phyloP scores from a whole-genome alignment of 2,329 filamentous ascomycete species.

The Fusarium brachygibbosum region DNA sequence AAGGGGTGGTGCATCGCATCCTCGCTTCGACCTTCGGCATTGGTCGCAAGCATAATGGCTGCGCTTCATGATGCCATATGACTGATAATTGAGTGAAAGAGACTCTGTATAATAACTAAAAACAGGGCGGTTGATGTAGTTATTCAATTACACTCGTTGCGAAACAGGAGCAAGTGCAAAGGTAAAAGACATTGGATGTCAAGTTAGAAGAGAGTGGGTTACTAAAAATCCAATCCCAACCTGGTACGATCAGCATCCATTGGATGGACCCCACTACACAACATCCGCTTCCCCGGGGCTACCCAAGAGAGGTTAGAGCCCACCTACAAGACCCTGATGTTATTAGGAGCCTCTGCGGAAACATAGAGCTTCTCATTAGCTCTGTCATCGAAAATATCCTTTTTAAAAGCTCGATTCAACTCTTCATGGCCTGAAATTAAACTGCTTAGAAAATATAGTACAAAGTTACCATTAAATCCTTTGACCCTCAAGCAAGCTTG shows the following conservation, averaged over 20 bases:
- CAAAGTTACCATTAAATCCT: background rate
- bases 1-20: slow-evolving; percentile 42
- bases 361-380: background rate
- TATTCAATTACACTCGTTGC: background rate
- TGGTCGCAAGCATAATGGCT: slow-evolving; percentile 47
- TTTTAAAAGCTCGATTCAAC: background rate
- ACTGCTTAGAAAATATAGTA: background rate
- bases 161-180: background rate
- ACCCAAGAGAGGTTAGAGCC: background rate
- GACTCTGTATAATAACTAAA: no score
- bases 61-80: slow-evolving; percentile 38
- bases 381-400: background rate
- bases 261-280: background rate
- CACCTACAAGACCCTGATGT: background rate
- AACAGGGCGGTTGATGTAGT: no score
- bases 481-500: background rate
- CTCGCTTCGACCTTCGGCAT: slow-evolving; percentile 45
- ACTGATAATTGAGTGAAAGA: background rate
- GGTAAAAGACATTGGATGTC: background rate
- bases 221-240: background rate
- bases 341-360: background rate
- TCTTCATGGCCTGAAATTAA: background rate
- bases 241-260: background rate
- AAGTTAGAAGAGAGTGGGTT: background rate
- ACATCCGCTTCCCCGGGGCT: slow-evolving; percentile 3